These are phyloP conservation scores for Hyphopichia khmerensis DNA, from an alignment of 1,139 yeast species.

Conservation along the genomic window DNA sequence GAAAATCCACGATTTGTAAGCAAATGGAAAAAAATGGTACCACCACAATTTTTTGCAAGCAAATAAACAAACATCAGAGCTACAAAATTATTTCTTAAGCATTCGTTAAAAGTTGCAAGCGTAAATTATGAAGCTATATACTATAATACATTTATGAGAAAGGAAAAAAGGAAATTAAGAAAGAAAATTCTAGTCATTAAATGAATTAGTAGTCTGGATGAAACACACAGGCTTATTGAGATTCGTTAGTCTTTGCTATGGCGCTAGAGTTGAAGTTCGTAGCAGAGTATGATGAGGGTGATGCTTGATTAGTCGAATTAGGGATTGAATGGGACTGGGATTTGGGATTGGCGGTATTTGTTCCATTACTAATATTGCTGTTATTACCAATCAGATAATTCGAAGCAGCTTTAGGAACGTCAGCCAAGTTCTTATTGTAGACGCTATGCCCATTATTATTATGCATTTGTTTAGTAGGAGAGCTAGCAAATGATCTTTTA, in stretches of 20 bases:
- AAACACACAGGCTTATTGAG: neutral
- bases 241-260: neutral
- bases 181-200: neutral
- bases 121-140: neutral
- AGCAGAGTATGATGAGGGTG: neutral
- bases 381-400: neutral
- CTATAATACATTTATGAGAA: constrained; percentile 2
- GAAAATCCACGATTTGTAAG: too few relatives aligned
- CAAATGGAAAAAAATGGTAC: too few relatives aligned
- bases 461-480: neutral
- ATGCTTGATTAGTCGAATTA: neutral
- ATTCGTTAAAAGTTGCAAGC: neutral
- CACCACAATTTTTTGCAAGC: too few relatives aligned
- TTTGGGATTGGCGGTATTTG: neutral
- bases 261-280: neutral
- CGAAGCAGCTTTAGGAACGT: neutral
- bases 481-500: neutral
- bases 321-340: neutral
- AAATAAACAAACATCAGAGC: too few relatives aligned
- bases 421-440: neutral
- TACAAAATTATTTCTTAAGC: too few relatives aligned
- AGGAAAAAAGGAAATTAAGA: neutral
- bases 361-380: neutral
- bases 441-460: neutral
- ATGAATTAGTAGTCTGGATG: neutral